phyloP scores from a whole-genome alignment of 2,329 filamentous ascomycete genomes.

The Rhinocladiella similis region DNA sequence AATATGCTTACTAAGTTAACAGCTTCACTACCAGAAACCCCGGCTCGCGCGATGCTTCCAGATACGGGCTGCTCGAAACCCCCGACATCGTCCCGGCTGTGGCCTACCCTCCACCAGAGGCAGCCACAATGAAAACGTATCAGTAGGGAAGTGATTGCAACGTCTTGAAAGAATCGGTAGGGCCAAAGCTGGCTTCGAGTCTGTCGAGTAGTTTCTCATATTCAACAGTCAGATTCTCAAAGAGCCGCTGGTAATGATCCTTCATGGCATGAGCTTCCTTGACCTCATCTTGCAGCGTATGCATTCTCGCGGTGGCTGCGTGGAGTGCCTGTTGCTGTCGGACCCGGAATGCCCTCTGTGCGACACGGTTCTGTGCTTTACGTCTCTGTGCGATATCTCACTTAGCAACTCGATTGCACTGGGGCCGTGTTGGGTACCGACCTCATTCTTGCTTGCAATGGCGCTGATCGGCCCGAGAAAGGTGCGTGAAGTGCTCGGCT shows the following conservation, averaged over 20 bases:
- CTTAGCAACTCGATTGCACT: too few relatives aligned
- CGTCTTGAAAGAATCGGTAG: background rate
- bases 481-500: background rate
- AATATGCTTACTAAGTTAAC: background rate
- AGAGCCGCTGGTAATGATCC: conserved; percentile 13
- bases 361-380: conserved; percentile 92
- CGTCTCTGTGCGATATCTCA: conserved; percentile 39
- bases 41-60: background rate
- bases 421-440: background rate
- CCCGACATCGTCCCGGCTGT: background rate
- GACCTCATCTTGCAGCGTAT: conserved; percentile 8
- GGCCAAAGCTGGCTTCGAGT: conserved; percentile 1
- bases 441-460: conserved; percentile 11
- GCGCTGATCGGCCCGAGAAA: background rate
- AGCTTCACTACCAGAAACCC: background rate
- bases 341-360: conserved; percentile 89
- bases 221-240: conserved; percentile 10
- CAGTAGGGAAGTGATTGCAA: background rate
- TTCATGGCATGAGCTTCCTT: conserved; percentile 6
- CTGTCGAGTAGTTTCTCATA: conserved; percentile 9
- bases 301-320: conserved; percentile 7
- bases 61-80: background rate
- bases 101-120: background rate
- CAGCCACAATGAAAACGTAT: background rate
- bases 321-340: conserved; percentile 75